Evolutionary conservation across 1,284 basidiomycete genomes (phyloP), one percentile per base, ranked within the genome.

Genomic region (Cyathus olla): DNA sequence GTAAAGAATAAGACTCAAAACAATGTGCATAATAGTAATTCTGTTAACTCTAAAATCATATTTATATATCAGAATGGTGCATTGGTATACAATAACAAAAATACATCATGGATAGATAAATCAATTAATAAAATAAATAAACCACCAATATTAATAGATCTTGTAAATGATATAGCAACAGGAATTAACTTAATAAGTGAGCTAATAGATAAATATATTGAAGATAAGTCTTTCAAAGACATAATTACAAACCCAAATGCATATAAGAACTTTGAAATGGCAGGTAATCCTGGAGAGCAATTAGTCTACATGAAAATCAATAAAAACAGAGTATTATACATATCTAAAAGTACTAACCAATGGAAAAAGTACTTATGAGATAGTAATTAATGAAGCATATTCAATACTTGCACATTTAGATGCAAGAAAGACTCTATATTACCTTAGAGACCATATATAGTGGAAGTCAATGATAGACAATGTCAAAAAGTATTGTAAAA

Each of bases 361-460:
- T 35, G 31, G 31, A 6, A 22, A 53, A 24, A 48, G 56, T 6
- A 42, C 72, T 4, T 54, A 64, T 9, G 72, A 77, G 55, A 61
- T 76, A 4, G 51, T 78, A 2, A 76, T 78, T 3, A 54, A 63
- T 3, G 70, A 73, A 39, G 69, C 66, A 24, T 73, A 76, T 51
- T 75, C 66, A 10, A 29, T 72, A 26, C 60, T 73, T 9, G 74
- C 71, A 4, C 73, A 80, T 55, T 59, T 76, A 4, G 78, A 76
- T 2, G 26, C 60, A 8, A 44, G 39, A 9, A 79, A 78, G 57
- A 79, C 76, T 1, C n/a, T 73, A 6, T 28, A 54, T 2, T 71
- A 67, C 47, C 58, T 77, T 15, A 31, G 68, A 15, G 63, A 69
- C 4, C 40, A 69, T 21, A 70, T 75, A 28, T 80, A 75, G 73